phyloP scores from a whole-genome alignment of 2,329 filamentous ascomycete genomes.

The Fusarium penzigii region DNA sequence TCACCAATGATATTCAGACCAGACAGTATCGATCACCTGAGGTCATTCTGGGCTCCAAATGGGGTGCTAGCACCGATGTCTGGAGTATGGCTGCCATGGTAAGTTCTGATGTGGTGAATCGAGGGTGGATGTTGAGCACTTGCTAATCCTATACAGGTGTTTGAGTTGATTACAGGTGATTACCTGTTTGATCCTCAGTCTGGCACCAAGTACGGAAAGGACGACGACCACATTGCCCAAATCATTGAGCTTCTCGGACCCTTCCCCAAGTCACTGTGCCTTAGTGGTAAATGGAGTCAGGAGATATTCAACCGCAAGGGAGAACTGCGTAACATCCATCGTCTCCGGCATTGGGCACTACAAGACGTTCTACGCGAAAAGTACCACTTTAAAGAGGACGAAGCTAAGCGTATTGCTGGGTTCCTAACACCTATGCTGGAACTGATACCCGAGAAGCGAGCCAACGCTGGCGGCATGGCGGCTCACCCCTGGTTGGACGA shows the following conservation, averaged over 20 bases:
- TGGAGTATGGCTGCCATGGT: slow-evolving; percentile 99
- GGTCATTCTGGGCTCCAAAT: slow-evolving; percentile 94
- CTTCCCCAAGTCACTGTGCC: slow-evolving; percentile 88
- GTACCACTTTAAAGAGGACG: slow-evolving; percentile 88
- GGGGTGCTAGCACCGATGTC: slow-evolving; percentile 98
- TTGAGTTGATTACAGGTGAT: slow-evolving; percentile 96
- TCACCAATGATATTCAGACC: slow-evolving; percentile 99
- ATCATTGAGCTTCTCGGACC: slow-evolving; percentile 95
- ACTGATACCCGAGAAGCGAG: slow-evolving; percentile 80
- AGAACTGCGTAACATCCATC: slow-evolving; percentile 95
- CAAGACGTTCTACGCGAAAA: slow-evolving; percentile 93
- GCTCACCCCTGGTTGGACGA: slow-evolving; percentile 80
- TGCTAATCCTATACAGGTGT: slow-evolving; percentile 62
- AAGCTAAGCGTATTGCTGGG: slow-evolving; percentile 73
- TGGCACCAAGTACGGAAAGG: slow-evolving; percentile 98
- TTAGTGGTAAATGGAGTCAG: slow-evolving; percentile 95
- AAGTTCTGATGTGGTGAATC: slow-evolving; percentile 33
- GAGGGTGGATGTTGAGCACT: background rate
- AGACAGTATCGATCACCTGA: slow-evolving; percentile 96
- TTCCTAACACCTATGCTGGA: slow-evolving; percentile 93
- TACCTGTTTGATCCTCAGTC: slow-evolving; percentile 98
- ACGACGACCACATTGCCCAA: slow-evolving; percentile 98
- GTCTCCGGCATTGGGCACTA: slow-evolving; percentile 92
- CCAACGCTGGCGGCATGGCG: slow-evolving; percentile 95
- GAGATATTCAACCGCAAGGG: slow-evolving; percentile 99